Base-by-base conservation (phyloP, 2,329 filamentous ascomycete genomes). In the Colletotrichum magnum region DNA sequence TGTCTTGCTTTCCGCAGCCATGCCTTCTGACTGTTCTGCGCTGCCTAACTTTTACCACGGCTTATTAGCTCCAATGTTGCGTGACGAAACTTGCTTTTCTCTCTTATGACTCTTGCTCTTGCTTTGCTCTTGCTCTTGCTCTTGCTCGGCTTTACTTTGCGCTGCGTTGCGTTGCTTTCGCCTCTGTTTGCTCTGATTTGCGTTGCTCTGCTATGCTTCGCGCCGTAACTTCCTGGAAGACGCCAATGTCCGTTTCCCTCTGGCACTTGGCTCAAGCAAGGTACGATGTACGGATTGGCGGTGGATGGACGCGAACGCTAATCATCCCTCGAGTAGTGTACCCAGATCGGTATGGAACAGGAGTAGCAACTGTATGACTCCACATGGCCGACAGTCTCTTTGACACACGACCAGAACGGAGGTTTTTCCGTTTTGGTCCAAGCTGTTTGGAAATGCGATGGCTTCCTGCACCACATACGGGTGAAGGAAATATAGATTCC, bases 311-410 rank as follows among this genome's bases (percentile, higher is more conserved):
- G 53, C 59, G 59, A 68, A 54, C 54, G 32, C 28, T 64, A 48
- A 64, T 64, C 65, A 64, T 48, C 65, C 53, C 24, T 47, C 41
- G 13, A 54, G 58, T 24, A 18, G 18, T 18, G 18, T 18, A 57
- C 58, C 64, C 39, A 68, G 64, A 59, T 60, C 50, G 39, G 61
- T 21, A 69, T 69, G 56, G 66, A 56, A 68, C 68, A 63, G 24
- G 48, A 58, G 53, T 41, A 28, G 41, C 21, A 54, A 47, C n/a
- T 36, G 58, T 45, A 43, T 60, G 54, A 39, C 59, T 61, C 65
- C 69, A 71, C 65, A 69, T 69, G 58, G 60, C 24, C 66, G 12
- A 71, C 69, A 69, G 69, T 70, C 54, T 70, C 61, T 71, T 59
- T 60, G 58, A 58, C 58, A 63, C 61, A 54, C 39, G 39, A 26